A percentile compares a stretch with the other conserved stretches of the same genome.
Evolutionary conservation across 768 basidiomycete genomes (phyloP).

Genomic region (Roridomyces roridus): DNA sequence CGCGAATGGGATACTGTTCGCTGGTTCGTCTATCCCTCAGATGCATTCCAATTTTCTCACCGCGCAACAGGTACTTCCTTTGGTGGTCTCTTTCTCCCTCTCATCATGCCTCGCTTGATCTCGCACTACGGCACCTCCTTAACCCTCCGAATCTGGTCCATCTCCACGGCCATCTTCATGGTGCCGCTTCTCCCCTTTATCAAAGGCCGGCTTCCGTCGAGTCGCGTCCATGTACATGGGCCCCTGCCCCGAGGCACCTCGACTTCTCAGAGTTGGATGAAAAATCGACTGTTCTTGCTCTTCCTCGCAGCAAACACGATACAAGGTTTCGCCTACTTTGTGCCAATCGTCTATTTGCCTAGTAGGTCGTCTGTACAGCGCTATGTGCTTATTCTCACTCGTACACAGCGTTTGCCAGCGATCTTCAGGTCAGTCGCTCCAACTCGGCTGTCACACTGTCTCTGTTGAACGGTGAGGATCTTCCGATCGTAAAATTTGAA

Average conservation of each 20-base stretch:
- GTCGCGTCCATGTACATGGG: constrained; percentile 11
- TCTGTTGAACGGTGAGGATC: constrained; percentile 30
- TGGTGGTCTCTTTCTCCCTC: constrained; percentile 35
- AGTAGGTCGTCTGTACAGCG: constrained; percentile 21
- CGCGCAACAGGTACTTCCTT: constrained; percentile 25
- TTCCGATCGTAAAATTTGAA: neutral
- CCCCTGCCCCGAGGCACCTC: constrained; percentile 3
- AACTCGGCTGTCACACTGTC: constrained; percentile 30
- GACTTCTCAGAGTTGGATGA: constrained; percentile 28
- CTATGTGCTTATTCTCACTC: neutral
- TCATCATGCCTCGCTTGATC: constrained; percentile 33
- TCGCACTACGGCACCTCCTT: constrained; percentile 24
- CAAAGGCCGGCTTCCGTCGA: constrained; percentile 29
- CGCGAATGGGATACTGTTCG: constrained; percentile 39
- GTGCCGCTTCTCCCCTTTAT: constrained; percentile 32
- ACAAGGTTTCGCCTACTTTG: constrained; percentile 30
- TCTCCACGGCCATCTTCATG: constrained; percentile 23
- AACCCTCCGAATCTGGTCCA: constrained; percentile 32
- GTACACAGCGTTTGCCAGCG: constrained; percentile 35
- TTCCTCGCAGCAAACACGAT: constrained; percentile 30
- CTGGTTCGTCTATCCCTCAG: constrained; percentile 24
- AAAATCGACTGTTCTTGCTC: constrained; percentile 25
- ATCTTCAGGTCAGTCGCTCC: constrained; percentile 25
- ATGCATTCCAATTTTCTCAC: too few relatives aligned
- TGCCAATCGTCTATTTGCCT: constrained; percentile 33